These are phyloP conservation scores for Alternaria ventricosa DNA, from an alignment of 2,329 filamentous ascomycete genomes.

Conservation along the genomic window DNA sequence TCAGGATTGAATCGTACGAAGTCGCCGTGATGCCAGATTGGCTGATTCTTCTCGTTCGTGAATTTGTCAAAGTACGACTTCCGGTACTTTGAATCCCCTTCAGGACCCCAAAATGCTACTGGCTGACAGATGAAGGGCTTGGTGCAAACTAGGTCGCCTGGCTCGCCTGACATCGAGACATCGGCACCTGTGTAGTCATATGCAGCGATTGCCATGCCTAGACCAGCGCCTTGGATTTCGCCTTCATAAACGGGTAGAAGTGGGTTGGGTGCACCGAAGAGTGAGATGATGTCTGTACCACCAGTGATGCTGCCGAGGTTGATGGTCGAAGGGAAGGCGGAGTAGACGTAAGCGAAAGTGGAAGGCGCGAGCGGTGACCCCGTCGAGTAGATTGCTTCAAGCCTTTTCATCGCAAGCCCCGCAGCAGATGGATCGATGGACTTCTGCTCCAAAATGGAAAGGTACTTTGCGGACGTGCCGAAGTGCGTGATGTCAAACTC, in stretches of 20 bases:
- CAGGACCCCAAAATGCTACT: slow-evolving; percentile 81
- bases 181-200: slow-evolving; percentile 63
- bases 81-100: slow-evolving; percentile 77
- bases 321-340: slow-evolving; percentile 77
- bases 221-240: slow-evolving; percentile 58
- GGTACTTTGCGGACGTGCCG: slow-evolving; percentile 91
- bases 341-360: slow-evolving; percentile 89
- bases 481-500: slow-evolving; percentile 88
- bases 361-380: slow-evolving; percentile 91
- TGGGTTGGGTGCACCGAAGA: slow-evolving; percentile 83
- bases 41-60: slow-evolving; percentile 48
- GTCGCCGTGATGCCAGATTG: slow-evolving; percentile 92
- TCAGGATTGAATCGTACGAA: slow-evolving; percentile 76
- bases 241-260: slow-evolving; percentile 58
- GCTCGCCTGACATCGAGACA: slow-evolving; percentile 67
- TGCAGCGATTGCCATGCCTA: slow-evolving; percentile 59
- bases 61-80: slow-evolving; percentile 90
- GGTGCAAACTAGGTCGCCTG: slow-evolving; percentile 88
- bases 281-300: slow-evolving; percentile 93
- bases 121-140: slow-evolving; percentile 90
- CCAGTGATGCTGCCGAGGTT: slow-evolving; percentile 94
- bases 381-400: slow-evolving; percentile 91
- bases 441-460: slow-evolving; percentile 87
- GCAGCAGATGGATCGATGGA: slow-evolving; percentile 34
- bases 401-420: slow-evolving; percentile 61